phyloP scores from a whole-genome alignment of 495 filamentous ascomycete genomes.

The Annulohypoxylon nitens region DNA sequence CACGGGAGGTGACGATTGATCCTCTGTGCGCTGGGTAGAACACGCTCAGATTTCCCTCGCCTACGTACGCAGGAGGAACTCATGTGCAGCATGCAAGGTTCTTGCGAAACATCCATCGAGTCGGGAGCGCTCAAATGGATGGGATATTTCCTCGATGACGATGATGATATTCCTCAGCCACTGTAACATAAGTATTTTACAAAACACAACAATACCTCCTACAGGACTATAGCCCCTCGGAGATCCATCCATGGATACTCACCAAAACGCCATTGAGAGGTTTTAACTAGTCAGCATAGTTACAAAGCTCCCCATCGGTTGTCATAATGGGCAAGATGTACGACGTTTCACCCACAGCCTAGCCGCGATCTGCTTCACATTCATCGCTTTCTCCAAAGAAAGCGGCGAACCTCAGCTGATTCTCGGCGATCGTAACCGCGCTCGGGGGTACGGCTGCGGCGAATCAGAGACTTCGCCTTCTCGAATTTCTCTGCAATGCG shows the following conservation, averaged over 20 bases:
- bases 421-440: slow-evolving; percentile 46
- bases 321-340: slow-evolving; percentile 17
- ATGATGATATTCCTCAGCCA: slow-evolving; percentile 15
- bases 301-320: not conserved
- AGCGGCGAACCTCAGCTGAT: slow-evolving; percentile 42
- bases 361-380: slow-evolving; percentile 35
- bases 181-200: not conserved
- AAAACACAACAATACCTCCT: not conserved
- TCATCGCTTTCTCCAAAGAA: slow-evolving; percentile 10
- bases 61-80: slow-evolving; percentile 35
- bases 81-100: slow-evolving; percentile 40
- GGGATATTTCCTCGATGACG: slow-evolving; percentile 11
- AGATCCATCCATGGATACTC: not conserved
- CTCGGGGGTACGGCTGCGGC: slow-evolving; percentile 28
- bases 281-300: not conserved
- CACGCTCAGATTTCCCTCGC: slow-evolving; percentile 20
- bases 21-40: slow-evolving; percentile 21
- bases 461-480: slow-evolving; percentile 35
- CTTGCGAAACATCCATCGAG: slow-evolving; percentile 34
- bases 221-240: slow-evolving; percentile 3
- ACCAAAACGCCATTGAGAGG: not conserved
- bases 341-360: slow-evolving; percentile 37
- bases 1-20: slow-evolving; percentile 32
- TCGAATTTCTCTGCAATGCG: slow-evolving; percentile 17
- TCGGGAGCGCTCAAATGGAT: slow-evolving; percentile 26